Evolutionary conservation across 208 protist species (phyloP).

Genomic region (Leishmania gerbilli): DNA sequence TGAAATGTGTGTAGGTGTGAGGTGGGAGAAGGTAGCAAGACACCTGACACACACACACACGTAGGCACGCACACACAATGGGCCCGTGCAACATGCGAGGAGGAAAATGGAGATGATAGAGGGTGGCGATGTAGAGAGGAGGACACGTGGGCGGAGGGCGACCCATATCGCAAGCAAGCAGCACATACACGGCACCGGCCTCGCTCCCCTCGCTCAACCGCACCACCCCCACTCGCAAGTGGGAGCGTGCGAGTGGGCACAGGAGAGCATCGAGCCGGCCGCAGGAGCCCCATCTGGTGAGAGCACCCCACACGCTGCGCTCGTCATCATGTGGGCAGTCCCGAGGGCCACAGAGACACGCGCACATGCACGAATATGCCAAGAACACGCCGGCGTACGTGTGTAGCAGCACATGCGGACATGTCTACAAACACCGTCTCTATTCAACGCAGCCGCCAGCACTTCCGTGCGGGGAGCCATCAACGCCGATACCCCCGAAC

Average conservation of each 20-base stretch:
- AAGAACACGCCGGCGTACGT: background rate
- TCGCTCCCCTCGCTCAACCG: no score
- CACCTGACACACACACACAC: background rate
- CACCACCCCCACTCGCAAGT: background rate
- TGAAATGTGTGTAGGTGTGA: background rate
- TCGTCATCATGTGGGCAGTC: background rate
- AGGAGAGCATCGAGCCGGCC: background rate
- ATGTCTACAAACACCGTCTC: background rate
- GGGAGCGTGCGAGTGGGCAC: background rate
- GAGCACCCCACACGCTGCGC: background rate
- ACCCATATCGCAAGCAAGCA: background rate
- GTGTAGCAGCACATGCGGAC: background rate
- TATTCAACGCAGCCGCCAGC: background rate
- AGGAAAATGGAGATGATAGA: background rate
- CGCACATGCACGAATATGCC: background rate
- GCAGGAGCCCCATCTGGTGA: background rate
- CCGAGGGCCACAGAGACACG: background rate
- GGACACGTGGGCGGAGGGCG: background rate
- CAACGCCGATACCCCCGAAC: background rate
- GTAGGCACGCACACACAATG: background rate
- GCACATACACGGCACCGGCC: background rate
- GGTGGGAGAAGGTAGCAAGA: background rate
- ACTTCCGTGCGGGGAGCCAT: background rate
- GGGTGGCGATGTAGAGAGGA: background rate
- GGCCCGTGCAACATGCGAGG: background rate